Conservation (phyloP, 108 stramenopile genomes). For the Cyclotella baltica region DNA sequence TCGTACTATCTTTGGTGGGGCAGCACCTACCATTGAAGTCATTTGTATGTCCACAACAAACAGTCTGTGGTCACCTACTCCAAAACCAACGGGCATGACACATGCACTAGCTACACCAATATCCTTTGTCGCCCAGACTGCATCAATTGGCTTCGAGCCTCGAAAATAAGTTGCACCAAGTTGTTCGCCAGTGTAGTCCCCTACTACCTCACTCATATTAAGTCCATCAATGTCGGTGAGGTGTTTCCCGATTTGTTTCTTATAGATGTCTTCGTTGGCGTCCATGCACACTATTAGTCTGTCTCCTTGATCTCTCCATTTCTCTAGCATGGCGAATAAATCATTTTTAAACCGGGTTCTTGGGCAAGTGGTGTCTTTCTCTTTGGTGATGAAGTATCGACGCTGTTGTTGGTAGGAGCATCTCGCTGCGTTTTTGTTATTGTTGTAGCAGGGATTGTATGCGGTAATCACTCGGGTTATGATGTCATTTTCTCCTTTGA, state of each 20-base stretch:
- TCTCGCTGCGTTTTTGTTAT: neutral
- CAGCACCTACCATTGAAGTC: too few relatives aligned
- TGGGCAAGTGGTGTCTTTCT: neutral
- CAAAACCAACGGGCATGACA: too few relatives aligned
- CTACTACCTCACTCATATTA: neutral
- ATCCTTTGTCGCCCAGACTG: slow-evolving; percentile 10
- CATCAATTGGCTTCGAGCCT: slow-evolving; percentile 21
- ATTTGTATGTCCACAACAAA: slow-evolving; percentile 1
- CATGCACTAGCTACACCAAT: slow-evolving; percentile 16
- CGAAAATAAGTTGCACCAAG: neutral
- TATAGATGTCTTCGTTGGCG: slow-evolving; percentile 17
- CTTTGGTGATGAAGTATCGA: too few relatives aligned
- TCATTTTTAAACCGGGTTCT: slow-evolving; percentile 10
- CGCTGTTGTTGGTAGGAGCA: too few relatives aligned
- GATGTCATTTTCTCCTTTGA: neutral
- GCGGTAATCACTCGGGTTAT: too few relatives aligned
- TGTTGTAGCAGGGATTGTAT: neutral
- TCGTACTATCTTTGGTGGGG: neutral
- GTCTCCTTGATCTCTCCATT: slow-evolving; percentile 3
- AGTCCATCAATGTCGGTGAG: neutral
- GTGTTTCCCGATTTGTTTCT: neutral
- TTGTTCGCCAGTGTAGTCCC: neutral
- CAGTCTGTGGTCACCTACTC: slow-evolving; percentile 14
- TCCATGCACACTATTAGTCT: slow-evolving; percentile 11
- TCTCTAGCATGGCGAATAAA: neutral